These are phyloP conservation scores for Penicillium griseofulvum DNA, from an alignment of 2,329 filamentous ascomycete species.

Conservation along the genomic window DNA sequence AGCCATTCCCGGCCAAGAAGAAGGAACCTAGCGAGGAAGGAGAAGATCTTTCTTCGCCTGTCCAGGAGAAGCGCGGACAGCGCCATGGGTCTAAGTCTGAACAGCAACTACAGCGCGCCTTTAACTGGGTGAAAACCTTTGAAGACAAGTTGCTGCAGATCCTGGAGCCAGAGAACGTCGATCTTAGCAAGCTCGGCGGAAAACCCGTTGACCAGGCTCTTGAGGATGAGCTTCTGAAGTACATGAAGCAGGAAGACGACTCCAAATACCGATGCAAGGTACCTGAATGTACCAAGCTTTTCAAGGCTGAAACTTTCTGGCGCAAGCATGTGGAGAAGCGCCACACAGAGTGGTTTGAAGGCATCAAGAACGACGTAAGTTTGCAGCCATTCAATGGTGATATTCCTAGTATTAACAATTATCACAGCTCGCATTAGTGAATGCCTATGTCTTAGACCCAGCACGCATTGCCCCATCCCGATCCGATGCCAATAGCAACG, in stretches of 20 bases:
- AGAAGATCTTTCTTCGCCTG: constrained; percentile 63
- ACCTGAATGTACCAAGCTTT: constrained; percentile 91
- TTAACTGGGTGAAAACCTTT: constrained; percentile 98
- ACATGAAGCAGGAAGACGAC: constrained; percentile 95
- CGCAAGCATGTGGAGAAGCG: constrained; percentile 97
- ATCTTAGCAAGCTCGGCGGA: constrained; percentile 87
- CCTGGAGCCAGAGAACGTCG: constrained; percentile 81
- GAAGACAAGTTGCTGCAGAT: constrained; percentile 95
- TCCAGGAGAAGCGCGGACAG: constrained; percentile 70
- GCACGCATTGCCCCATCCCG: constrained; percentile 90
- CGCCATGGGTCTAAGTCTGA: constrained; percentile 73
- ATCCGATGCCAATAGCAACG: constrained; percentile 91
- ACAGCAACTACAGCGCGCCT: constrained; percentile 88
- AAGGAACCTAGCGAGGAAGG: constrained; percentile 63
- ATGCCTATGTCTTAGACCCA: constrained; percentile 90
- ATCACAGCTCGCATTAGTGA: constrained; percentile 77
- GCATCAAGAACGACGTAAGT: constrained; percentile 77
- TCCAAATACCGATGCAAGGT: constrained; percentile 96
- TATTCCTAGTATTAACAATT: constrained; percentile 6
- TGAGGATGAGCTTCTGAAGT: constrained; percentile 80
- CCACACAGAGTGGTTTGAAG: constrained; percentile 81
- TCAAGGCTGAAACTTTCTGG: constrained; percentile 98
- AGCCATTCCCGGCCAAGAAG: constrained; percentile 79
- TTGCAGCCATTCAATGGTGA: neutral
- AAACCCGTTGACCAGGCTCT: constrained; percentile 81